phyloP scores from a whole-genome alignment of 2,329 filamentous ascomycete genomes.

The Coniochaeta sp. region DNA sequence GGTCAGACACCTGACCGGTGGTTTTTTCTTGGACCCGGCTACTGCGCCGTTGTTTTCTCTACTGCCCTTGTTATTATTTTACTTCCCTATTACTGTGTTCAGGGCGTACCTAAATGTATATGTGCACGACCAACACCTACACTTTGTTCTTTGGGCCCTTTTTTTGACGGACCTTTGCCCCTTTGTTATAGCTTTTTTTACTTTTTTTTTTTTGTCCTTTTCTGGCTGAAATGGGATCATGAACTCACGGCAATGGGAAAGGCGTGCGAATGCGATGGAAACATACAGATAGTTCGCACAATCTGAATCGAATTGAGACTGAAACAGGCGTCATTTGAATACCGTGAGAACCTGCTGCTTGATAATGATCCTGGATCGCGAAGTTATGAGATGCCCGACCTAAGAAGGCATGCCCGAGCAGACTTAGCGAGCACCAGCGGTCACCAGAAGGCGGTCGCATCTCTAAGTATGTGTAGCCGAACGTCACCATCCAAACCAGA shows the following conservation, averaged over 20 bases:
- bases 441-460: too few species aligned
- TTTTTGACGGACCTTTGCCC: not conserved
- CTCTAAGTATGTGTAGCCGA: too few species aligned
- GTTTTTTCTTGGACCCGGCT: not conserved
- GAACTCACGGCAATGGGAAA: not conserved
- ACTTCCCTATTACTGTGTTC: not conserved
- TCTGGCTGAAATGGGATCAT: not conserved
- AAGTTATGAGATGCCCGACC: not conserved
- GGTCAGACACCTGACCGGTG: not conserved
- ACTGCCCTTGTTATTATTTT: not conserved
- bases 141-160: not conserved
- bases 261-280: not conserved
- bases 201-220: not conserved
- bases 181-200: too few species aligned
- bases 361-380: not conserved
- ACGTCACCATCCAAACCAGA: too few species aligned
- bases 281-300: not conserved
- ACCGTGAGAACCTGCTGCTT: not conserved
- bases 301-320: constrained; percentile 4
- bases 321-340: not conserved
- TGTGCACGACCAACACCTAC: not conserved
- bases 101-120: not conserved
- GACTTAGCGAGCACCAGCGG: too few species aligned
- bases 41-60: not conserved
- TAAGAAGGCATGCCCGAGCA: too few species aligned